A percentile compares a stretch with the other conserved stretches of the same genome.
phyloP scores from a whole-genome alignment of 768 basidiomycete genomes.

The Podaxis mareebaensis region DNA sequence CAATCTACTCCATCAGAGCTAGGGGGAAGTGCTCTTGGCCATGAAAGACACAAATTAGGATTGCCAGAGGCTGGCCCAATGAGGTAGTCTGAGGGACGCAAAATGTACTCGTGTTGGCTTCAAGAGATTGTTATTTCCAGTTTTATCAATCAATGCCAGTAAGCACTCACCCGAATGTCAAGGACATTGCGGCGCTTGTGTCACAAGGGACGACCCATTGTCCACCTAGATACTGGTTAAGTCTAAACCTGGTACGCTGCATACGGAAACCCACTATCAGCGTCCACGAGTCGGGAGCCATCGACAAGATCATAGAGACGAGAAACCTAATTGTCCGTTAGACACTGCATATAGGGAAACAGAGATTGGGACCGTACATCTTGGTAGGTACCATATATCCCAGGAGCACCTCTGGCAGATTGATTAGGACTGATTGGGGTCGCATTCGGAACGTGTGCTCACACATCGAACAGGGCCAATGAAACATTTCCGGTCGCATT shows the following conservation, averaged over 20 bases:
- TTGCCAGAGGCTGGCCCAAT: conserved; percentile 68
- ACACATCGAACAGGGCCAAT: conserved; percentile 76
- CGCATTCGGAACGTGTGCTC: conserved; percentile 25
- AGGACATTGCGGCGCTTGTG: conserved; percentile 54
- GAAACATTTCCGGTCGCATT: conserved; percentile 52
- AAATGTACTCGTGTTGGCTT: conserved; percentile 49
- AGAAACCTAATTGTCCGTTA: conserved; percentile 49
- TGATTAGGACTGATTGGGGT: background rate
- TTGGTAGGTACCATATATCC: conserved; percentile 76
- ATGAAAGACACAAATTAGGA: conserved; percentile 69
- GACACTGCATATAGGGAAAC: conserved; percentile 3
- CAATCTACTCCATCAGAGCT: conserved; percentile 78
- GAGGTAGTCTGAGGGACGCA: conserved; percentile 77
- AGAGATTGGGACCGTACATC: conserved; percentile 48
- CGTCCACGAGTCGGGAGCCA: conserved; percentile 67
- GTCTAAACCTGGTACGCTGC: background rate
- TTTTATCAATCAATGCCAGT: background rate
- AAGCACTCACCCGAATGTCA: conserved; percentile 64
- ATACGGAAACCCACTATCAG: conserved; percentile 34
- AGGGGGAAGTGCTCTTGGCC: conserved; percentile 69
- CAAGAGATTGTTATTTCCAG: conserved; percentile 21
- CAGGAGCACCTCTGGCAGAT: conserved; percentile 57
- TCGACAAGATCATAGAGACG: conserved; percentile 61
- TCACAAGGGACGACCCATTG: conserved; percentile 80
- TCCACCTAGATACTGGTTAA: conserved; percentile 39